phyloP scores from a whole-genome alignment of 306 rosid species.

The Begonia loranthoides region DNA sequence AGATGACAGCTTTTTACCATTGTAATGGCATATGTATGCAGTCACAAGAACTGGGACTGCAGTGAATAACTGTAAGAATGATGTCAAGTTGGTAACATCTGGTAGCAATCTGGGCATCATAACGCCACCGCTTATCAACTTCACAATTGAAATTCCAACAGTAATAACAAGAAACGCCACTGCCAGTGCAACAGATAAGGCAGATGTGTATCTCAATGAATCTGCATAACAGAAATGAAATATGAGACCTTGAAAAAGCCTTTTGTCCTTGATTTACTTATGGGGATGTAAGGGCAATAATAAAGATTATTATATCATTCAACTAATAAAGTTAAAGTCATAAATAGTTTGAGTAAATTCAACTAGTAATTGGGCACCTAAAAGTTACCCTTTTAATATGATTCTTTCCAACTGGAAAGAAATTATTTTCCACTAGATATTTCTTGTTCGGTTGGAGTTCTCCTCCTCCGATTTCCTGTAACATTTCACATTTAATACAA shows the following conservation, averaged over 20 bases:
- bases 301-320: too few species aligned
- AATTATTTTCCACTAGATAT: too few species aligned
- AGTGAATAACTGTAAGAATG: conserved; percentile 53
- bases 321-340: too few species aligned
- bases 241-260: conserved; percentile 8
- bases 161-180: conserved; percentile 73
- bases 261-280: too few species aligned
- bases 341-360: too few species aligned
- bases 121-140: conserved; percentile 56
- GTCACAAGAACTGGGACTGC: conserved; percentile 72
- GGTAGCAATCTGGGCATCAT: conserved; percentile 73
- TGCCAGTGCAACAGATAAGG: conserved; percentile 73
- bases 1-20: conserved; percentile 34
- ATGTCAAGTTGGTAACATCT: conserved; percentile 32
- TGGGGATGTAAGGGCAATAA: too few species aligned
- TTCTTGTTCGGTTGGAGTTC: too few species aligned
- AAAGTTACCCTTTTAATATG: background rate
- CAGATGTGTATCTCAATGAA: conserved; percentile 80
- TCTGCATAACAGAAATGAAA: conserved; percentile 42
- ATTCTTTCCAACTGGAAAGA: background rate
- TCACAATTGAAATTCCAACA: conserved; percentile 60
- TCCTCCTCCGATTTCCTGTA: too few species aligned
- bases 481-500: too few species aligned
- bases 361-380: too few species aligned
- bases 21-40: conserved; percentile 78